phyloP scores from a whole-genome alignment of 2,329 filamentous ascomycete species.

The Paecilomyces fulvus region DNA sequence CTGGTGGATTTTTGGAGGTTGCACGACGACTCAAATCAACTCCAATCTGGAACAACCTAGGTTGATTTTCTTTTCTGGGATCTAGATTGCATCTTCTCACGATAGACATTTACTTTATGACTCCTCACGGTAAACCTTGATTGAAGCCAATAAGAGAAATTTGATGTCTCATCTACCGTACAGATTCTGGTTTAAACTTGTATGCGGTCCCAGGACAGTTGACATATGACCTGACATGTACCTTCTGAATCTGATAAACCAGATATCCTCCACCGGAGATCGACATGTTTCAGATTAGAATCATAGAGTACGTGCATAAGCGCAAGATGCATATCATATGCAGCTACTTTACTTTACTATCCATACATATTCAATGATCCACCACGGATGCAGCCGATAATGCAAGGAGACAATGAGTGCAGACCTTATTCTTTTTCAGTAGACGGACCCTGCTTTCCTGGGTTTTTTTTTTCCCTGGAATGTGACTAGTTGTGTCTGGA shows the following conservation, averaged over 20 bases:
- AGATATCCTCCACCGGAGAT: neutral
- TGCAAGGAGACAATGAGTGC: too few species aligned
- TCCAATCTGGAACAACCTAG: neutral
- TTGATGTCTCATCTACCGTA: neutral
- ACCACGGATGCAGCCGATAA: too few species aligned
- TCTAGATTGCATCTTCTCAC: neutral
- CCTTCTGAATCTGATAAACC: neutral
- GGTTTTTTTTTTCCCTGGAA: too few species aligned
- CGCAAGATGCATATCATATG: too few species aligned
- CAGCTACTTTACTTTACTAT: too few species aligned
- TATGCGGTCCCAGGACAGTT: neutral
- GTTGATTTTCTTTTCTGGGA: neutral
- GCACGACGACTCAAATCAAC: neutral
- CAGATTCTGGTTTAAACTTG: neutral
- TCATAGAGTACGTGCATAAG: too few species aligned
- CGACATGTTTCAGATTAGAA: neutral
- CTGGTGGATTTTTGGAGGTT: constrained; percentile 38
- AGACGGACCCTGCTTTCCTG: too few species aligned
- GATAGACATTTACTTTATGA: neutral
- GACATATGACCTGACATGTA: neutral
- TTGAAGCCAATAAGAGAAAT: neutral
- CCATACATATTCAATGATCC: too few species aligned
- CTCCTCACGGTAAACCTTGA: neutral
- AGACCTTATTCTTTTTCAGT: too few species aligned
- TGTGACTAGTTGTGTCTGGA: too few species aligned